These are phyloP conservation scores for Xylariaceae sp. DNA, from an alignment of 2,329 filamentous ascomycete genomes.

Conservation along the genomic window DNA sequence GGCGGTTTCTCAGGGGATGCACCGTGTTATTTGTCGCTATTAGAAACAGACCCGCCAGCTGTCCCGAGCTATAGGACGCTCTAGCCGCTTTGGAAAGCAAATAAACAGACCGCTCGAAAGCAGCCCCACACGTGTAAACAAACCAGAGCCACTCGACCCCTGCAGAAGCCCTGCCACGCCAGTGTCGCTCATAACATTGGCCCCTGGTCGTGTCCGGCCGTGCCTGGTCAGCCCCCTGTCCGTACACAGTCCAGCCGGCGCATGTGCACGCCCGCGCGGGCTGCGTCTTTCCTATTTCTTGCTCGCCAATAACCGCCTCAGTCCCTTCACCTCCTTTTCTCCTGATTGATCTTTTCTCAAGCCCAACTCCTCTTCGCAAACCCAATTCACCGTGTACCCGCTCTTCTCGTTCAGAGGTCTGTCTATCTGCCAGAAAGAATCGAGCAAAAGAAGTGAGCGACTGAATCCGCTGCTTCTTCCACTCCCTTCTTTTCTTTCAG, in stretches of 20 bases:
- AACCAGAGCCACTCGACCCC: slow-evolving; percentile 22
- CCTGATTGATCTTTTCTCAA: slow-evolving; percentile 23
- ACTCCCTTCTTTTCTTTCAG: slow-evolving; percentile 37
- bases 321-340: slow-evolving; percentile 30
- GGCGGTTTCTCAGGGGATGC: slow-evolving; percentile 5
- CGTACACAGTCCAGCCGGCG: slow-evolving; percentile 2
- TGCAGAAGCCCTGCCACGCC: slow-evolving; percentile 22
- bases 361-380: slow-evolving; percentile 23
- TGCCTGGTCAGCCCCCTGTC: slow-evolving; percentile 12
- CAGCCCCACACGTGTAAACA: slow-evolving; percentile 27
- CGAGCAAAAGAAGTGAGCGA: slow-evolving; percentile 32
- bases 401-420: slow-evolving; percentile 32
- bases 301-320: slow-evolving; percentile 28
- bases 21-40: slow-evolving; percentile 1
- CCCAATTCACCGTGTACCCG: slow-evolving; percentile 23
- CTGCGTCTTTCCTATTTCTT: slow-evolving; percentile 28
- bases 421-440: slow-evolving; percentile 29
- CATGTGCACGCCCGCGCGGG: slow-evolving; percentile 6
- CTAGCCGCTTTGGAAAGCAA: slow-evolving; percentile 19
- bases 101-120: slow-evolving; percentile 25
- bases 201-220: slow-evolving; percentile 8
- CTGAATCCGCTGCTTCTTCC: slow-evolving; percentile 32
- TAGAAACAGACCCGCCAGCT: not conserved
- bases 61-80: slow-evolving; percentile 9
- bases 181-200: slow-evolving; percentile 21